Conservation (phyloP, 2,329 filamentous ascomycete genomes). For the Mycosphaerella arachidis region DNA sequence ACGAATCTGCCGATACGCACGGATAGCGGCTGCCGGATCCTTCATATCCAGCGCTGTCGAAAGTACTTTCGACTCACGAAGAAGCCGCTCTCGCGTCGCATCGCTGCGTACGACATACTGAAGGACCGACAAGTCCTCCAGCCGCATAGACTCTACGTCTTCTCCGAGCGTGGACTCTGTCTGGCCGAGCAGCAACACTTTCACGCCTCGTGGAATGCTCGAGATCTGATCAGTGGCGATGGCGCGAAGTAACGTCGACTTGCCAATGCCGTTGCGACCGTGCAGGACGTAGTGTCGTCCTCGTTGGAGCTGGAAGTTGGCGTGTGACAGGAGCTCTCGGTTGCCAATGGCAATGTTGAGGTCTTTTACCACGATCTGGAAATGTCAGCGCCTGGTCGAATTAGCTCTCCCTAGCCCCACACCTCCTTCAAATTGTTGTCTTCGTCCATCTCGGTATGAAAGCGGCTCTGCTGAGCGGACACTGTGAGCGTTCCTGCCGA, state of each 20-base stretch:
- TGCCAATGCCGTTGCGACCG: conserved; percentile 77
- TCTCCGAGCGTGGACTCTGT: conserved; percentile 41
- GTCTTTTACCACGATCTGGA: conserved; percentile 55
- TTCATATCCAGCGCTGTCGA: conserved; percentile 11
- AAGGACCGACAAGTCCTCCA: conserved; percentile 19
- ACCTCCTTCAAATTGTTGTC: conserved; percentile 23
- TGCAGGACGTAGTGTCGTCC: conserved; percentile 72
- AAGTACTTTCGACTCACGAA: conserved; percentile 16
- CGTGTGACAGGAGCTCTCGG: conserved; percentile 64
- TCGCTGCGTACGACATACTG: conserved; percentile 25
- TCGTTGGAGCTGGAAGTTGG: conserved; percentile 66
- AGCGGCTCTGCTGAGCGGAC: conserved; percentile 23
- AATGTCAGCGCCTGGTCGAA: not conserved
- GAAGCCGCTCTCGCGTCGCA: conserved; percentile 15
- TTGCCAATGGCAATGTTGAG: conserved; percentile 62
- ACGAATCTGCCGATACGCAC: conserved; percentile 15
- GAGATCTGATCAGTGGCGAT: conserved; percentile 75
- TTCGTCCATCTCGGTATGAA: conserved; percentile 23
- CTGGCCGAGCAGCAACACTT: conserved; percentile 67
- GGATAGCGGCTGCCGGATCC: conserved; percentile 12
- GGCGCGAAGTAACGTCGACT: conserved; percentile 72
- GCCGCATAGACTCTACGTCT: not conserved
- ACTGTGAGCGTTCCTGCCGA: conserved; percentile 11
- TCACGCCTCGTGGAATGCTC: conserved; percentile 62
- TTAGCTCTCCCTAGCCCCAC: not conserved